These are phyloP conservation scores for Gymnopilus junonius DNA, from an alignment of 768 basidiomycete species.

Conservation along the genomic window DNA sequence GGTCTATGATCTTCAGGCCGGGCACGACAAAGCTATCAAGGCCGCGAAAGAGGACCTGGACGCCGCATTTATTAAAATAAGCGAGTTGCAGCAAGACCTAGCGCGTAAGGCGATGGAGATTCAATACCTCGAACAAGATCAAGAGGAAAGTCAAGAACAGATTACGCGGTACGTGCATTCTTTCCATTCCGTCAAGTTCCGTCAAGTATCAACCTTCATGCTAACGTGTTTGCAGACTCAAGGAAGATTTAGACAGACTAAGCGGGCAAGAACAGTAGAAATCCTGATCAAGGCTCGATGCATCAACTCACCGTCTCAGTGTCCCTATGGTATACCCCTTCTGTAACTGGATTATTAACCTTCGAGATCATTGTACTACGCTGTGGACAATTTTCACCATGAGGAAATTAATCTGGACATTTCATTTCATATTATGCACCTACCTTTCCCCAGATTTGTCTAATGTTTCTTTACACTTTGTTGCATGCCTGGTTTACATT, in stretches of 20 bases:
- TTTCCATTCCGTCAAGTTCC: conserved; percentile 59
- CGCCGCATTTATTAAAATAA: conserved; percentile 47
- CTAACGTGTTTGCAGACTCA: conserved; percentile 52
- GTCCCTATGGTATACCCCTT: not conserved
- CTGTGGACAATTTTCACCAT: conserved; percentile 10
- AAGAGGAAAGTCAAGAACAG: conserved; percentile 75
- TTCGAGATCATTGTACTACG: conserved; percentile 11
- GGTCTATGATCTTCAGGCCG: conserved; percentile 72
- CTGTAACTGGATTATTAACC: conserved; percentile 5
- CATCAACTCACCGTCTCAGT: not conserved
- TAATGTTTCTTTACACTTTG: not conserved
- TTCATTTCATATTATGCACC: conserved; percentile 12
- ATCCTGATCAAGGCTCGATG: not conserved
- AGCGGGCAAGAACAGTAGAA: conserved; percentile 3
- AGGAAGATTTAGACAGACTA: conserved; percentile 59
- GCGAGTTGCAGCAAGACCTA: conserved; percentile 63
- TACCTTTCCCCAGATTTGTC: not conserved
- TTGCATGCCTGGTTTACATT: not conserved
- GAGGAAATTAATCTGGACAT: conserved; percentile 13
- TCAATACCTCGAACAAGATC: conserved; percentile 75
- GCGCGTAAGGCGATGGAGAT: conserved; percentile 82
- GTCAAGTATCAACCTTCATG: too few relatives aligned
- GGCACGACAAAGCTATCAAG: conserved; percentile 62
- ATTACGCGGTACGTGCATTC: conserved; percentile 72
- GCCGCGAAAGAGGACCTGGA: conserved; percentile 62